Conservation (phyloP, 176 grass and related monocot species). For the Eremochloa ophiuroides region DNA sequence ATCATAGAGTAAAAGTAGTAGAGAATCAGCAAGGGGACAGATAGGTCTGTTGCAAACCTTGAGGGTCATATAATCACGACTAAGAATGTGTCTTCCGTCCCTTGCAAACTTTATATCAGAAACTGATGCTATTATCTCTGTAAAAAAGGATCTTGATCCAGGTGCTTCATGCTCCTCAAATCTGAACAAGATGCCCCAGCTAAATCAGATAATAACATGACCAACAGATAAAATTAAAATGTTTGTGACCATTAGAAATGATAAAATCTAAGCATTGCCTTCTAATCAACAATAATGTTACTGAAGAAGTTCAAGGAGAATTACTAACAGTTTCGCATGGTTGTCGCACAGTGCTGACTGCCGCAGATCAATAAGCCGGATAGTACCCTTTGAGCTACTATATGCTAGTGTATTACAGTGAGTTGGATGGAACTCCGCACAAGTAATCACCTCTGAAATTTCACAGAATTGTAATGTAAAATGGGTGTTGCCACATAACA, state of each 20-base stretch:
- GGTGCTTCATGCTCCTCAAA: conserved; percentile 85
- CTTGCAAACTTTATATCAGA: conserved; percentile 87
- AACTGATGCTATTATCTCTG: conserved; percentile 89
- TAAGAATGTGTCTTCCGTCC: conserved; percentile 79
- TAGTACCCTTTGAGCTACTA: conserved; percentile 98
- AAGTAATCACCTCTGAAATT: conserved; percentile 97
- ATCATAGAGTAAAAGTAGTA: not conserved
- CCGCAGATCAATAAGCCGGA: conserved; percentile 93
- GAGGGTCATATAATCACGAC: conserved; percentile 97
- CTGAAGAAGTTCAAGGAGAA: conserved; percentile 20
- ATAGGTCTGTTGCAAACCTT: conserved; percentile 47
- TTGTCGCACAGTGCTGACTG: conserved; percentile 97
- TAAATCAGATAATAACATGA: conserved; percentile 12
- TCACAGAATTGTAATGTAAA: conserved; percentile 25
- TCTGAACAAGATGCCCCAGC: conserved; percentile 36
- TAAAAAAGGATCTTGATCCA: conserved; percentile 88
- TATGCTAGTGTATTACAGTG: conserved; percentile 95
- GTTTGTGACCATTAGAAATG: conserved; percentile 16
- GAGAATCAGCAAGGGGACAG: not conserved
- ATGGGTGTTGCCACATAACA: conserved; percentile 20
- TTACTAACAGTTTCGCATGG: conserved; percentile 88
- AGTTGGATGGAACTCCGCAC: conserved; percentile 91
- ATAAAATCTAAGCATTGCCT: conserved; percentile 20
- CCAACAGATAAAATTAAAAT: conserved; percentile 8
- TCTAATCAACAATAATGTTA: not conserved